Evolutionary conservation across 108 stramenopile genomes (phyloP).

Genomic region (Tribonema minus): DNA sequence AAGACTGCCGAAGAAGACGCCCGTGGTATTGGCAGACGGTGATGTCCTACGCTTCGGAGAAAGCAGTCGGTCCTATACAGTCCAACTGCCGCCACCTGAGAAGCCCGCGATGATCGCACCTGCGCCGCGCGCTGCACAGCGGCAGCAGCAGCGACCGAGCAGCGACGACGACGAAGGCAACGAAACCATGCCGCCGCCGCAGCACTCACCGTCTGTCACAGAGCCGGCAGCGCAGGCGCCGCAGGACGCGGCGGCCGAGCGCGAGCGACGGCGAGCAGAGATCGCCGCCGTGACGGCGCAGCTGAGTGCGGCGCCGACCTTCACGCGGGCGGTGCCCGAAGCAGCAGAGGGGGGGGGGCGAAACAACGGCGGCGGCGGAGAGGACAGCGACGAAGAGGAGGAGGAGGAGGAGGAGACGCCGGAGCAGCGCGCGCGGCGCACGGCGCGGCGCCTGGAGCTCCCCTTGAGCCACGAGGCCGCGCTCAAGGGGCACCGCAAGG

Average conservation of each 20-base stretch:
- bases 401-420: constrained; percentile 24
- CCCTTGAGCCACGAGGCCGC: constrained; percentile 52
- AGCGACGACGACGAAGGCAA: neutral
- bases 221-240: neutral
- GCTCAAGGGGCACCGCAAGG: constrained; percentile 50
- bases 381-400: constrained; percentile 17
- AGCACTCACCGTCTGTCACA: neutral
- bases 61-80: constrained; percentile 1
- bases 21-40: constrained; percentile 12
- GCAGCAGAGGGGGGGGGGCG: neutral
- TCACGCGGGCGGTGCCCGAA: neutral
- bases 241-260: neutral
- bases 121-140: neutral
- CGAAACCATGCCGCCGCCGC: neutral
- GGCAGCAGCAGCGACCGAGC: neutral
- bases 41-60: constrained; percentile 24
- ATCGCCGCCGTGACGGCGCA: constrained; percentile 39
- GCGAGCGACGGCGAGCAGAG: constrained; percentile 10
- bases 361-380: neutral
- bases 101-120: neutral
- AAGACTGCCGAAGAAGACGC: neutral
- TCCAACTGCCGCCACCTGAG: neutral
- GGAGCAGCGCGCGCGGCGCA: constrained; percentile 14
- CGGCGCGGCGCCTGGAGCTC: constrained; percentile 23
- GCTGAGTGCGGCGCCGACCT: neutral